Evolutionary conservation across 2,329 filamentous ascomycete genomes (phyloP), one percentile per base, ranked within the genome.

Genomic region (Ophiobolus disseminans): DNA sequence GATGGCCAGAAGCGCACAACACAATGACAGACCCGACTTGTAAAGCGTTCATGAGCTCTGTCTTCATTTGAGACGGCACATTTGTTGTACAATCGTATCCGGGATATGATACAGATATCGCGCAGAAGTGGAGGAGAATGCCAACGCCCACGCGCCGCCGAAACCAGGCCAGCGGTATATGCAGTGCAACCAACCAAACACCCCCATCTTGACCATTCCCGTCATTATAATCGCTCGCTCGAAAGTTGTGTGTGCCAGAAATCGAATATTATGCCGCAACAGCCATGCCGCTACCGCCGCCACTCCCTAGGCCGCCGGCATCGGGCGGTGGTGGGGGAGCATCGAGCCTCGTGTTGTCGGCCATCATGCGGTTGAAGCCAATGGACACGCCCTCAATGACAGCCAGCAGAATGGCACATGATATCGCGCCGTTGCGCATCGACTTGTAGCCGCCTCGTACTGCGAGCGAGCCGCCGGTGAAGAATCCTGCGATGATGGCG

Each of bases 311-410:
- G 26, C 61, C 57, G 31, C 51, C 58, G 46, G 63, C 62, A 43
- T 49, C 65, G 53, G 76, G 74, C 22, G 76, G 78, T 45, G 77
- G 76, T 31, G 77, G 77, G 9, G 78, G 78, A 14, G 76, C 63
- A 56, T 96, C 91, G 63, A 96, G 79, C 78, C 88, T 88, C 57
- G 91, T 96, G 73, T 87, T 88, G 57, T 91, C 89, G 26, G 92
- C 90, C 84, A 96, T 89, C 88, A 96, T 91, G 75, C 92, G 87
- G 75, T 91, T 89, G 79, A 97, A 93, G 7, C 90, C 92, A 70
- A 99, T 97, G 65, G 93, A 93, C 45, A 97, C 94, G 66, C 94
- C 93, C 76, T 99, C 93, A 57, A 99, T 97, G 59, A 99, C 93
- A 40, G 90, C 94, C 36, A 99, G 81, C 68, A 99, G 83, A 58